These are phyloP conservation scores for Musa beccarii DNA, from an alignment of 176 grass and related monocot genomes.

Conservation along the genomic window DNA sequence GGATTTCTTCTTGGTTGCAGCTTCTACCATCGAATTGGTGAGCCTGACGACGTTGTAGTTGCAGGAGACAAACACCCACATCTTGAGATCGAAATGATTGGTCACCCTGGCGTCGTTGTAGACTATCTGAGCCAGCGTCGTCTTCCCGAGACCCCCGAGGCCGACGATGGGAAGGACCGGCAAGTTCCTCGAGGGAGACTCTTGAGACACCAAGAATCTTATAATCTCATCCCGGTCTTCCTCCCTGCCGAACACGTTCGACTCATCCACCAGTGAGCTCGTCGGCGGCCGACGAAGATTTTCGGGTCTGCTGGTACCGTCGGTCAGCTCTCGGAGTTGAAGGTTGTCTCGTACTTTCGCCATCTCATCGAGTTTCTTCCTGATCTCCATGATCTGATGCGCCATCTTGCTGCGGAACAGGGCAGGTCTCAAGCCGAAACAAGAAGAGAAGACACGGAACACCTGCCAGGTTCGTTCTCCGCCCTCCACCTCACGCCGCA, in stretches of 20 bases:
- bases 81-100: constrained; percentile 29
- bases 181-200: not conserved
- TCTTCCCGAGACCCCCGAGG: constrained; percentile 51
- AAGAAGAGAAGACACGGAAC: constrained; percentile 21
- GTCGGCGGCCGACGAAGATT: constrained; percentile 31
- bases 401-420: constrained; percentile 34
- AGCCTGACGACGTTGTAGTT: constrained; percentile 30
- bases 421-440: constrained; percentile 25
- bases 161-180: constrained; percentile 41
- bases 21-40: constrained; percentile 41
- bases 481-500: constrained; percentile 23
- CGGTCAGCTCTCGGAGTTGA: constrained; percentile 41
- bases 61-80: constrained; percentile 52
- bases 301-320: constrained; percentile 27
- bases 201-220: constrained; percentile 42
- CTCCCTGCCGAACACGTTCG: constrained; percentile 55
- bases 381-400: constrained; percentile 36
- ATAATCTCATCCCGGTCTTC: constrained; percentile 46
- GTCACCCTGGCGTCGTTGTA: constrained; percentile 37
- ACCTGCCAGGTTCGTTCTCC: constrained; percentile 1
- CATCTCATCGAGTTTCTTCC: constrained; percentile 45
- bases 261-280: constrained; percentile 55
- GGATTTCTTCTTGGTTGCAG: constrained; percentile 25
- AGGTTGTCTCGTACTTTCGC: constrained; percentile 46
- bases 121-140: constrained; percentile 41